Evolutionary conservation across 805 yeast species (phyloP), one percentile per base, ranked within the genome.

Genomic region (Candida boleticola): DNA sequence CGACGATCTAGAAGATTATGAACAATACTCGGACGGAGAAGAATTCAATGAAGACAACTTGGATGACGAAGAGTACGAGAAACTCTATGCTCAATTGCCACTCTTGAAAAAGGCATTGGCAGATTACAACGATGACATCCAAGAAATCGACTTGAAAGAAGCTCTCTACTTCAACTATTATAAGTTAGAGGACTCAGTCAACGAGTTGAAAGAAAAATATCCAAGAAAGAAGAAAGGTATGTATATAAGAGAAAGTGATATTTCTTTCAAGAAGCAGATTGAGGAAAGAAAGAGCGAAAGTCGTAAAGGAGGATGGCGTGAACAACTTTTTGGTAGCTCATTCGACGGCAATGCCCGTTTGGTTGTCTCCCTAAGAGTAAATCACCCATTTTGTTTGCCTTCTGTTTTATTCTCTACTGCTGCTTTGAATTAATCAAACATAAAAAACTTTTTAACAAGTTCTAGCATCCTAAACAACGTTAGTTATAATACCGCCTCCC

Each of bases 161-260:
- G 64, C 79, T 0, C 64, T 85, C 9, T 83, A 82, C 74, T 68
- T 66, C 48, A 77, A 79, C 50, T 81, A 81, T 54, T 75, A 76
- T 53, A 80, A 77, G 33, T 52, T 80, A 3, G 77, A 74, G 3
- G 72, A 73, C 10, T 58, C 87, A 0, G 49, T 81, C 5, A 67
- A 62, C 25, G 82, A 80, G 44, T 56, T 77, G 36, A 71, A 70
- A 44, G 43, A 50, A 9, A 55, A 51, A 34, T 67, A 56, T 43
- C 51, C 61, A 7, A 58, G 51, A 43, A 57, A 57, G 44, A 66
- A 67, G 65, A 31, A 31, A 31, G 73, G 81, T 76, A 76, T 60
- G 82, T 76, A 70, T 64, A 17, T 3, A 16, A 7, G n/a, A n/a
- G n/a, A n/a, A n/a, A n/a, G n/a, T n/a, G n/a, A n/a, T n/a, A n/a